Evolutionary conservation across 192 early-diverging fungal genomes (phyloP), one percentile per base, ranked within the genome.

Genomic region (Coemansia sp.): DNA sequence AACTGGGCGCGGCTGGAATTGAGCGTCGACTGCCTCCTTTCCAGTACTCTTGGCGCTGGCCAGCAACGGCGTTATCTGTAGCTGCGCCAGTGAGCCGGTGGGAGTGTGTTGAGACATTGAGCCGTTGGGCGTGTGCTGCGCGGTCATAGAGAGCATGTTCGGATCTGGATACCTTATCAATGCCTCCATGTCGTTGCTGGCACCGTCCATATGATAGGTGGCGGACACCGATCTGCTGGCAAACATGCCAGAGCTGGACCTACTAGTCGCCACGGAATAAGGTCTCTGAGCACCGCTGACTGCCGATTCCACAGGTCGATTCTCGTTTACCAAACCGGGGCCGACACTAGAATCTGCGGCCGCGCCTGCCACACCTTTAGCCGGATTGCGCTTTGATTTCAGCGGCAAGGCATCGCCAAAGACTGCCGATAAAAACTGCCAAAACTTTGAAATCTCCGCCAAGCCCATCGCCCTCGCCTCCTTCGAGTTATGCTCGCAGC

Each of bases 191-290:
- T 83, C 80, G 58, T 73, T 77, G 58, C 66, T 77, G 42, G 30
- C 50, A 19, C 50, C 70, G 10, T 47, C 42, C 6, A 52, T 33
- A 17, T 32, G 28, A n/a, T 47, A 32, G 35, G 21, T 14, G 68
- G 63, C 60, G 68, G 35, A 65, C 7, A 78, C 80, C 7, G 80
- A 69, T 30, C 67, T 74, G 53, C 73, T 83, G 3, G 73, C 66
- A 53, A 73, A 75, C 76, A 83, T 73, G 14, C 67, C 67, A 26
- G 80, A 83, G 70, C 80, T 83, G 9, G 80, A 66, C 16, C 80
- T 63, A 37, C 80, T 83, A 0, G 73, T 83, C 8, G 63, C 60
- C 33, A 39, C 61, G 21, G 75, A 83, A 23, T 40, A 42, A 0
- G 4, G 17, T 39, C 59, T n/a, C 5, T 39, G 59, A 40, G 35